These are phyloP conservation scores for Thamnidium elegans DNA, from an alignment of 192 early-diverging fungal species.

Conservation along the genomic window DNA sequence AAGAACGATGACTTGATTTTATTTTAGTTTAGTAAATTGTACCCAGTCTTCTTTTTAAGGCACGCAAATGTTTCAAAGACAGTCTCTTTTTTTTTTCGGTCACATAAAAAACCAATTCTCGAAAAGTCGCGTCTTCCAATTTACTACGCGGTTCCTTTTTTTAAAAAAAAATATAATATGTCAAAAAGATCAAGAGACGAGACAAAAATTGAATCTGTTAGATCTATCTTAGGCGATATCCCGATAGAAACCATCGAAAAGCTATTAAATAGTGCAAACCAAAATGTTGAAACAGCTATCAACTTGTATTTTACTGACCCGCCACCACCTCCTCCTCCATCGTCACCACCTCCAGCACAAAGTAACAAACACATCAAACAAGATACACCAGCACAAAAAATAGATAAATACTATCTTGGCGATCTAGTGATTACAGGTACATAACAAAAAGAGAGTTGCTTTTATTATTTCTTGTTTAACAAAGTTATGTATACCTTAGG, in stretches of 20 bases:
- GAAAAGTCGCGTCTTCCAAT: too few species aligned
- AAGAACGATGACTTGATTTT: too few species aligned
- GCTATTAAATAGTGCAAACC: neutral
- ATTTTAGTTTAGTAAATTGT: too few species aligned
- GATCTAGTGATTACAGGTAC: conserved; percentile 14
- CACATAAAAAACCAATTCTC: too few species aligned
- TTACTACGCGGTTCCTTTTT: neutral
- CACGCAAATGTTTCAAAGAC: too few species aligned
- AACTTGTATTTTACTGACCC: conserved; percentile 6
- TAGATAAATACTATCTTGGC: conserved; percentile 24
- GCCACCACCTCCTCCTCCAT: neutral
- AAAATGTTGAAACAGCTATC: conserved; percentile 6
- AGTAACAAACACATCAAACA: neutral
- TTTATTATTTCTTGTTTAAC: too few species aligned
- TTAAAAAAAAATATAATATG: neutral
- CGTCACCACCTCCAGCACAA: neutral
- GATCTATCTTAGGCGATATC: neutral
- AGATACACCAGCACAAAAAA: neutral
- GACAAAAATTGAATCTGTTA: neutral
- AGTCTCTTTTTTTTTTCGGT: too few species aligned
- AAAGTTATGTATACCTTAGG: conserved; percentile 24
- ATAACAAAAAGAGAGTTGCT: neutral
- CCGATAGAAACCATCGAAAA: neutral
- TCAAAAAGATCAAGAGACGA: neutral
- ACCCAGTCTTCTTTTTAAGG: too few species aligned